Conservation (phyloP, 2,329 filamentous ascomycete genomes). For the Ophiostoma australiae region DNA sequence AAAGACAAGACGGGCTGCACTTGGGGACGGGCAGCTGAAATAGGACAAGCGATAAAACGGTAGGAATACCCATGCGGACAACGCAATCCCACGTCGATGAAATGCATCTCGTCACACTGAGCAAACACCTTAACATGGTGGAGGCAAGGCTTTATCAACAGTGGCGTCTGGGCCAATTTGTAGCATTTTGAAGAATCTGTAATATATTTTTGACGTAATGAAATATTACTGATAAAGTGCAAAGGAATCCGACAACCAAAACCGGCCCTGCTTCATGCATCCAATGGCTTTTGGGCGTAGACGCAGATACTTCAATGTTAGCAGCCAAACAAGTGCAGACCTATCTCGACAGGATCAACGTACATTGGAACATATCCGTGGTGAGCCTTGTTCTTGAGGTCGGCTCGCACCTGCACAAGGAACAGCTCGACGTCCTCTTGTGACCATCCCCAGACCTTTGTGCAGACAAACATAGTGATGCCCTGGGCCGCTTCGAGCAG, state of each 20-base stretch:
- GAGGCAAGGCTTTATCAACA: no score
- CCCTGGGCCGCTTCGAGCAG: constrained; percentile 30
- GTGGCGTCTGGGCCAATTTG: no score
- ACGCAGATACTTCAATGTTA: neutral
- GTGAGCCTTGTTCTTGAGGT: constrained; percentile 26
- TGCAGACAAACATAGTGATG: constrained; percentile 31
- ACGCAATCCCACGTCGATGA: neutral
- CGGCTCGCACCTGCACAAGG: constrained; percentile 27
- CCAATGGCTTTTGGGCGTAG: neutral
- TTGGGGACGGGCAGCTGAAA: neutral
- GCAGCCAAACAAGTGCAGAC: neutral
- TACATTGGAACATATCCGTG: constrained; percentile 28
- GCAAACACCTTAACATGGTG: neutral
- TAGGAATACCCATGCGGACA: neutral
- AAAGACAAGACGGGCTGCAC: neutral
- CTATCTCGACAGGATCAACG: neutral
- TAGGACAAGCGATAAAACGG: neutral
- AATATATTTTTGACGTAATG: neutral
- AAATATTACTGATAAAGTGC: neutral
- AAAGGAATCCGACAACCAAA: neutral
- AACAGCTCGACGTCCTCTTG: constrained; percentile 30
- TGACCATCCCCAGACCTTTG: constrained; percentile 30
- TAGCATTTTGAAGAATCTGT: no score
- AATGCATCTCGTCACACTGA: neutral
- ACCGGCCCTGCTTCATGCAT: neutral